Evolutionary conservation across 208 protist species (phyloP), one percentile per base, ranked within the genome.

Genomic region (Leishmania tarentolae): DNA sequence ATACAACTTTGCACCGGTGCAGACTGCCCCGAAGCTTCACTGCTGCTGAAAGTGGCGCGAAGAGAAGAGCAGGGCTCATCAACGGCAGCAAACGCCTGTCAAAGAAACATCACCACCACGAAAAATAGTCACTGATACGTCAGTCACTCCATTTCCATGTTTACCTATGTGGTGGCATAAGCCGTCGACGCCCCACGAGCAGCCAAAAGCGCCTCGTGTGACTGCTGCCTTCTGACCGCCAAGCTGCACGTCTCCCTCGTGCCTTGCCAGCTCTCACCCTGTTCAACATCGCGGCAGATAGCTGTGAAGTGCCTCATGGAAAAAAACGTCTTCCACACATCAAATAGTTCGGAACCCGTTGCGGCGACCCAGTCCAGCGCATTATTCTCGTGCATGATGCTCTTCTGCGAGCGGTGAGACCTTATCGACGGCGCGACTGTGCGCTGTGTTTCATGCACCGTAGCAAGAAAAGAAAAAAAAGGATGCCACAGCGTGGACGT

Each of bases 401-500:
- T 63, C 57, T 15, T 63, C 28, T 3, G n/a, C 57, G 57, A 35
- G 57, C 2, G 57, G 24, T 19, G n/a, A 31, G 28, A 3, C 47
- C 24, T 63, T 3, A 28, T 24, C 8, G 24, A 21, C 28, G 57
- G 3, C 57, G 28, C 28, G 57, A 19, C n/a, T 3, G 57, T 1
- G 28, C 31, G 57, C 57, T 28, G 56, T 31, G 8, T 63, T 28
- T 31, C 56, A 61, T 8, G 19, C 75, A 40, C 24, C 44, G 8
- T 21, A 52, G 50, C 28, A 65, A 92, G 89, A 57, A 87, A 84
- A 3, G 17, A 9, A 9, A 65, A 92, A 90, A 57, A 87, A 84
- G 7, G 17, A 9, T 0, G 37, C 57, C 37, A 87, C 57, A 4
- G 78, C 69, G 19, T 81, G 65, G 11, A 79, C 87, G 50, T 72